phyloP scores from a whole-genome alignment of 1,139 yeast genomes.

The Protomyces pachydermus region DNA sequence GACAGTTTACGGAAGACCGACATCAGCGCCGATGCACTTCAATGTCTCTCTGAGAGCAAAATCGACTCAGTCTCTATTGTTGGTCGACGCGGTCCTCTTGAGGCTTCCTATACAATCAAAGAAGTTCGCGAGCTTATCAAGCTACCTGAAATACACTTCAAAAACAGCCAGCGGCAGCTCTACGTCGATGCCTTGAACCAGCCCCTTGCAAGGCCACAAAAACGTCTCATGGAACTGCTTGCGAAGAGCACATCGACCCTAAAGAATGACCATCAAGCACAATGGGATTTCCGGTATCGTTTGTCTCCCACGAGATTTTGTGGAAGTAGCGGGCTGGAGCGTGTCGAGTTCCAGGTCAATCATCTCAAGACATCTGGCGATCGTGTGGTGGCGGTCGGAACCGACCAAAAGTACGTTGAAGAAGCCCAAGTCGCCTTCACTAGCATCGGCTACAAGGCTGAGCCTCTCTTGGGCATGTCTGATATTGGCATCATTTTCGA shows the following conservation, averaged over 20 bases:
- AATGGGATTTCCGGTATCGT: conserved; percentile 68
- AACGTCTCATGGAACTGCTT: conserved; percentile 62
- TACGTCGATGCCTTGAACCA: conserved; percentile 37
- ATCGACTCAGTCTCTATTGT: conserved; percentile 65
- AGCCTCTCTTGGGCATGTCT: conserved; percentile 55
- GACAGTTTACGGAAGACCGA: conserved; percentile 58
- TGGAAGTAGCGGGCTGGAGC: conserved; percentile 31
- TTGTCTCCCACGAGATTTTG: conserved; percentile 59
- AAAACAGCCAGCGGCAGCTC: conserved; percentile 49
- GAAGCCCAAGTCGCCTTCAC: conserved; percentile 67
- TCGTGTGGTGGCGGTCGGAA: conserved; percentile 44
- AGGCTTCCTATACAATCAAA: conserved; percentile 83
- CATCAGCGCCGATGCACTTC: conserved; percentile 59
- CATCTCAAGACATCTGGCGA: conserved; percentile 35
- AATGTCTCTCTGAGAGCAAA: conserved; percentile 48
- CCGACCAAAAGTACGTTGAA: conserved; percentile 43
- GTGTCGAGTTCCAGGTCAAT: conserved; percentile 2
- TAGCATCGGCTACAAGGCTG: conserved; percentile 79
- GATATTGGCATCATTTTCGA: conserved; percentile 54
- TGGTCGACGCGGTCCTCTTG: conserved; percentile 73
- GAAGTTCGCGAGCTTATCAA: conserved; percentile 81
- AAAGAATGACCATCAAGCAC: conserved; percentile 9
- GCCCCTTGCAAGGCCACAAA: conserved; percentile 57
- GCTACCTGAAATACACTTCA: conserved; percentile 55
- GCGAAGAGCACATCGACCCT: conserved; percentile 43